phyloP scores from a whole-genome alignment of 129 eudicot genomes.

The Smallanthus sonchifolius region DNA sequence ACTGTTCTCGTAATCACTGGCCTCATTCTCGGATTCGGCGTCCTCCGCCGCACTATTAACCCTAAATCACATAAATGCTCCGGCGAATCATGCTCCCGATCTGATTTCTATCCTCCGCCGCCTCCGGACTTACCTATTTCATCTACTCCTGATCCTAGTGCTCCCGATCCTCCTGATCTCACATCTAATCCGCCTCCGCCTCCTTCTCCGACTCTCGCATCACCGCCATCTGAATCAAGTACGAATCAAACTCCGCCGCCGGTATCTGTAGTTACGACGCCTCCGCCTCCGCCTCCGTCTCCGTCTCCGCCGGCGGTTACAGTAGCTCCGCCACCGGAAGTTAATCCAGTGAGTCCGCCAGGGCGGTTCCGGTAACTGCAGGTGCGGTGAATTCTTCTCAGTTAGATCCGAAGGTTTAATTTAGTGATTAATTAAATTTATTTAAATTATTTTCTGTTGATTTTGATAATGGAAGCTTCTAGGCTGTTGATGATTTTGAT shows the following conservation, averaged over 20 bases:
- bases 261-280: constrained; percentile 9
- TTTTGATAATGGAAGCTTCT: background rate
- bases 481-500: no score
- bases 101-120: no score
- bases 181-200: background rate
- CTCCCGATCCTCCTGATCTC: constrained; percentile 25
- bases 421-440: constrained; percentile 12
- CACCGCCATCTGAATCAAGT: background rate
- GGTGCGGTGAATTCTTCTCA: constrained; percentile 44
- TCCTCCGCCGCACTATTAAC: no score
- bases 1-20: no score
- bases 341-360: constrained; percentile 34
- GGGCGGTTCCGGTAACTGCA: constrained; percentile 35
- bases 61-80: no score
- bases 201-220: constrained; percentile 1
- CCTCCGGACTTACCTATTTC: no score
- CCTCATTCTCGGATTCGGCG: no score
- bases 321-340: constrained; percentile 23
- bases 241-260: background rate
- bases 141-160: background rate
- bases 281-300: constrained; percentile 29
- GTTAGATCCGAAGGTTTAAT: background rate
- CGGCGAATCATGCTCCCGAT: no score
- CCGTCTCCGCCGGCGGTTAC: constrained; percentile 18
- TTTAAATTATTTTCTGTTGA: background rate